Evolutionary conservation across 345 rosid genomes (phyloP), one percentile per base, ranked within the genome.

Genomic region (Gossypium stocksii): DNA sequence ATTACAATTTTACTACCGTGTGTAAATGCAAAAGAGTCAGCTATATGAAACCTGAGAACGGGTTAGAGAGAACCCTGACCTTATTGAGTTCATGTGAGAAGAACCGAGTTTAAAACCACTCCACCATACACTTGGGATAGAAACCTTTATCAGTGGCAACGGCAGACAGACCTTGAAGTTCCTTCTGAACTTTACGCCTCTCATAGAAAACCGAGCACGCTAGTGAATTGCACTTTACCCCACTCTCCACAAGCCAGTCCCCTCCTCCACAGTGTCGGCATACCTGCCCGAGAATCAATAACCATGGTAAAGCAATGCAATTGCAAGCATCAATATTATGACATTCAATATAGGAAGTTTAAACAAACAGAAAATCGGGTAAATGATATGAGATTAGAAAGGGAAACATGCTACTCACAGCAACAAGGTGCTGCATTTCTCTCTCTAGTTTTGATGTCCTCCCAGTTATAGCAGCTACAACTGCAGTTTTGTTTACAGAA

Each of bases 211-310:
- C 98, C 0, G 96, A 84, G 82, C 99, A 94, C 11, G 97, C 96
- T 0, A 93, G 95, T 0, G 97, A 92, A 41, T 79, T 85, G 83
- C 99, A 94, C 77, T 91, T 94, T 71, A 94, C 88, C 69, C 98
- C 99, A 9, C 85, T 80, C 63, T 92, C 92, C 81, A 92, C 75
- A 46, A 94, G 71, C 98, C 98, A 94, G 80, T 92, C 97, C 29
- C 97, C 98, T 3, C 98, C 98, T 63, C 98, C 97, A 83, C 98
- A 94, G 12, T 94, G 92, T 68, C 91, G 77, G 76, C 98, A 94
- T 76, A 94, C 89, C 98, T 92, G 84, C 89, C 87, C 29, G 19
- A 54, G n/a, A 38, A 22, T 27, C 49, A 57, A 56, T 8, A 49
- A 38, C 58, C 44, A 46, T 20, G n/a, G 70, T 66, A 66, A 66